Evolutionary conservation across 352 stramenopile species (phyloP).

Genomic region (Thraustochytrium sp.): DNA sequence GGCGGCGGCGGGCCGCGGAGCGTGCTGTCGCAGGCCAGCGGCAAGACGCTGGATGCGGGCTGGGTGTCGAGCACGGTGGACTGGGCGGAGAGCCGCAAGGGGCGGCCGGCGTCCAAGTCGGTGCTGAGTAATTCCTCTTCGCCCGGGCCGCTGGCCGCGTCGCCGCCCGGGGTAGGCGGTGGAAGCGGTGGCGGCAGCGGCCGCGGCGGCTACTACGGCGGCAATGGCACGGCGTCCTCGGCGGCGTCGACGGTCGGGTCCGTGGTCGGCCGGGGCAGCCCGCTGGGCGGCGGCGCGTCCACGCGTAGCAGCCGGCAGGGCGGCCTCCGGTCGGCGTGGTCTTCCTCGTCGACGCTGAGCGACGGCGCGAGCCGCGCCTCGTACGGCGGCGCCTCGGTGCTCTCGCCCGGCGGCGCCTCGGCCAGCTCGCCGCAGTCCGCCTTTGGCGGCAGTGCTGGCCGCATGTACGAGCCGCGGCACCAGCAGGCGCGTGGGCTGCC

Average conservation of each 20-base stretch:
- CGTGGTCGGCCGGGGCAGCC: too few species aligned
- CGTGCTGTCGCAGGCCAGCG: neutral
- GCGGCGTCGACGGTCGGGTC: neutral
- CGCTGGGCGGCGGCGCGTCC: too few species aligned
- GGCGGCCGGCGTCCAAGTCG: neutral
- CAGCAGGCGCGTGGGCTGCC: neutral
- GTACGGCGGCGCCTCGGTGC: too few species aligned
- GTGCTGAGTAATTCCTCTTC: neutral
- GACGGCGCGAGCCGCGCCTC: too few species aligned
- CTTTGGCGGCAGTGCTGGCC: neutral
- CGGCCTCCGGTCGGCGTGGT: too few species aligned
- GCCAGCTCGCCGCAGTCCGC: neutral
- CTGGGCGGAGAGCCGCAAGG: neutral
- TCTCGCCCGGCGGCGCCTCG: too few species aligned
- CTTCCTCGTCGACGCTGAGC: too few species aligned
- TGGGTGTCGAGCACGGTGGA: constrained; percentile 14
- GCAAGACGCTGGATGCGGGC: neutral
- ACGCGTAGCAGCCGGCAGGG: too few species aligned
- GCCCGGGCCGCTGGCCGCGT: neutral
- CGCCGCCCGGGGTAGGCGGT: neutral
- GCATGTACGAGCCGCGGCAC: neutral
- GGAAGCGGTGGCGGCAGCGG: neutral
- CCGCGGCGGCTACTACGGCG: neutral
- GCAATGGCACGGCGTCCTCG: neutral
- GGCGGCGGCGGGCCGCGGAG: neutral